These are phyloP conservation scores for Sclerotinia spermophila DNA, from an alignment of 2,329 filamentous ascomycete species.

Conservation along the genomic window DNA sequence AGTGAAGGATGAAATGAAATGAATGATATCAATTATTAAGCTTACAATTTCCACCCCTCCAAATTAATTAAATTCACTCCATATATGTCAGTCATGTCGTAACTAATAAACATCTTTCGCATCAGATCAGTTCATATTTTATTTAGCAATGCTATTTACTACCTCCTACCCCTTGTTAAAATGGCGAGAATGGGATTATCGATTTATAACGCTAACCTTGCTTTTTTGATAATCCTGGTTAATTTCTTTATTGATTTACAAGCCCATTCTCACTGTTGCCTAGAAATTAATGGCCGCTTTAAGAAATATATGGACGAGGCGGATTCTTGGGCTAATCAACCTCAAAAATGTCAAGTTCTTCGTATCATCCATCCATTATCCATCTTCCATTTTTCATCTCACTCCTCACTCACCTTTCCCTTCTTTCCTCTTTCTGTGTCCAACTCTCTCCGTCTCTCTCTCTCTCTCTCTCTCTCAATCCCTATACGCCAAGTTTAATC, in stretches of 20 bases:
- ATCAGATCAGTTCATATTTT: too few relatives aligned
- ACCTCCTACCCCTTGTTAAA: not conserved
- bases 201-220: not conserved
- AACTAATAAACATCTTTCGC: too few relatives aligned
- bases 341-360: not conserved
- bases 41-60: not conserved
- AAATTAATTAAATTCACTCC: not conserved
- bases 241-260: not conserved
- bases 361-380: too few relatives aligned
- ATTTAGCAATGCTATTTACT: too few relatives aligned
- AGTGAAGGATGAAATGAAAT: not conserved
- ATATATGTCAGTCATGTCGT: too few relatives aligned
- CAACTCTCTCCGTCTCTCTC: not conserved
- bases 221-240: not conserved
- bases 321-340: not conserved
- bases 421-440: not conserved
- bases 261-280: conserved; percentile 4
- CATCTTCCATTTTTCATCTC: too few relatives aligned
- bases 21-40: not conserved
- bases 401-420: not conserved
- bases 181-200: not conserved
- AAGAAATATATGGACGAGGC: not conserved
- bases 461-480: not conserved
- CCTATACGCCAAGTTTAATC: not conserved
- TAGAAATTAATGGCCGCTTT: conserved; percentile 4